Base-by-base conservation (phyloP, 1,139 yeast genomes). In the Yamadazyma kanchanaburiensis region DNA sequence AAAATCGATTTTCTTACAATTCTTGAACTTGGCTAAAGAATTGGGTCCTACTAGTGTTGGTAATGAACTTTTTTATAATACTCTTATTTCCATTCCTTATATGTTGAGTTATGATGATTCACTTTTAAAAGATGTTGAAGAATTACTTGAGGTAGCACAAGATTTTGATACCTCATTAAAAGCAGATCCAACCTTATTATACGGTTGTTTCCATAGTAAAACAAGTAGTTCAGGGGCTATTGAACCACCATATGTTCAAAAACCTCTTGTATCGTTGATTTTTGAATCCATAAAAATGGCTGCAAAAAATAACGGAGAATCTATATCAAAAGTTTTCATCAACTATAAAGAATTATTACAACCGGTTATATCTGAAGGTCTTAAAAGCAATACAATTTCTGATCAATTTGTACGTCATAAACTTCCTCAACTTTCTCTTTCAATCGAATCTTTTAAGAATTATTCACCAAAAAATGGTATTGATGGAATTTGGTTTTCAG, bases 11-110 rank as follows among this genome's bases (percentile, higher is more conserved):
- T 73, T 79, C 46, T 63, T 60, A 30, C 77, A 72, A 39, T 64
- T 87, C 27, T 55, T 87, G 38, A 62, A 63, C 7, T 51, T 73
- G 28, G 74, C 91, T 0, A 63, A 77, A 27, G 79, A 70, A 6
- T 56, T 82, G 34, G 76, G 84, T 1, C 84, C 87, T 2, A 89
- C 85, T 49, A 13, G 14, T 7, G 12, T 31, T 17, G 34, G 25
- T 2, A 15, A 16, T 4, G 80, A 81, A 29, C 56, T 87, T 13
- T 85, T 61, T 49, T 78, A 76, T 42, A 75, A 78, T 41, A 75
- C 80, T 2, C 59, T 85, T 38, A 55, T 83, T 18, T 68, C 88
- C 6, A 48, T 86, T 26, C 96, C 96, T 3, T 86, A 80, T 50
- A 55, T 82, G 36, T 61, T 76, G 40, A 65, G 73, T 34, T 74